Percentiles rank a stretch among this genome's conserved stretches.
Evolutionary conservation across 2,329 filamentous ascomycete genomes (phyloP).

Genomic region (Alternaria ventricosa): DNA sequence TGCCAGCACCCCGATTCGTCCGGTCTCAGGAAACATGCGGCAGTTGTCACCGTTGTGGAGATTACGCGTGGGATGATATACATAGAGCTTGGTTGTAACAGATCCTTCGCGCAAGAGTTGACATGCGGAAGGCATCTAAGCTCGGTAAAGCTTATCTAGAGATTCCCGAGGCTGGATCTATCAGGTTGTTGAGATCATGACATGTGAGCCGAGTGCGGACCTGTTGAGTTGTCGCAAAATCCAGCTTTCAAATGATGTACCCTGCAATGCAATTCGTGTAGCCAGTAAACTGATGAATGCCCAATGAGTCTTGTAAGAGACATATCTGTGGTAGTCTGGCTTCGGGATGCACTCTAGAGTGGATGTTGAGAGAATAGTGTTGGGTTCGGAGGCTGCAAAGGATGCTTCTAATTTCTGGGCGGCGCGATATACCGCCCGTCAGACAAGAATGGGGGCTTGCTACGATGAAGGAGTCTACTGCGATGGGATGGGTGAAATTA

Average conservation of each 20-base stretch:
- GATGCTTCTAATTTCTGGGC: neutral
- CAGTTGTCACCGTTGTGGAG: neutral
- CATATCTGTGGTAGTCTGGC: neutral
- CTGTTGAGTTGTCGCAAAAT: neutral
- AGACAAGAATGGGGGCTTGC: neutral
- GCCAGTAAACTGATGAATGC: neutral
- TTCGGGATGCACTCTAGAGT: neutral
- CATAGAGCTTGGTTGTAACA: neutral
- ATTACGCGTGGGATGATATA: constrained; percentile 1
- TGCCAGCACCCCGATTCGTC: constrained; percentile 1
- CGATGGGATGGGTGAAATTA: neutral
- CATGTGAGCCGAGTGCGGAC: neutral
- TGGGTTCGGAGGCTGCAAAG: rapidly evolving
- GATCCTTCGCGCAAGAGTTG: neutral
- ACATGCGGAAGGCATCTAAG: neutral
- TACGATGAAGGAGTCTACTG: neutral
- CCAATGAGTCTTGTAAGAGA: neutral
- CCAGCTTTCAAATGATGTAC: neutral
- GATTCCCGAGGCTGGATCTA: neutral
- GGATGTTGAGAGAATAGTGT: neutral
- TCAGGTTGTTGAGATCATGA: neutral
- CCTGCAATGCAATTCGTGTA: neutral
- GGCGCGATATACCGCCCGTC: neutral
- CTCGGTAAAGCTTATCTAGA: neutral
- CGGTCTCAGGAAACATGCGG: neutral